A percentile compares a stretch with the other conserved stretches of the same genome.
Evolutionary conservation across 176 grass and related monocot genomes (phyloP).

Genomic region (Ensete glaucum): DNA sequence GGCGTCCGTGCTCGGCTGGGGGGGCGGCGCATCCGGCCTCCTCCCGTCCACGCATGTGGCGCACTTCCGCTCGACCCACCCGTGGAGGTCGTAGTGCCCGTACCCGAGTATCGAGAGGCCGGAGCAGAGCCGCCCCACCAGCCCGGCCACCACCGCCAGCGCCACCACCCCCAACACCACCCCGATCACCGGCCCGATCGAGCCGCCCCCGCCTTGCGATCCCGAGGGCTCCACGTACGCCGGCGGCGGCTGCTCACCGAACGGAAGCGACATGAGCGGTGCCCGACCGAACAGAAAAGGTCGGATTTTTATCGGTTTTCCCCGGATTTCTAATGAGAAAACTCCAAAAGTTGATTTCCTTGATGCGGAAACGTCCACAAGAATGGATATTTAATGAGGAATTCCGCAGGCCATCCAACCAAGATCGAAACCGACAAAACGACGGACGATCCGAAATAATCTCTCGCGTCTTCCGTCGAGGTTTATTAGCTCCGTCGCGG

Average conservation of each 20-base stretch:
- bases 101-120: not conserved
- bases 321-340: too few species aligned
- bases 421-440: too few species aligned
- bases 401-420: too few species aligned
- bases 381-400: too few species aligned
- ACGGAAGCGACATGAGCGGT: not conserved
- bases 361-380: too few species aligned
- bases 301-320: too few species aligned
- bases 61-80: not conserved
- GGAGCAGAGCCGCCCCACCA: constrained; percentile 3
- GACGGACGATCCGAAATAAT: too few species aligned
- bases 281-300: too few species aligned
- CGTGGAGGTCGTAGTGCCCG: constrained; percentile 3
- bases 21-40: not conserved
- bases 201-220: not conserved
- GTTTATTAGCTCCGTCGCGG: too few species aligned
- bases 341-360: too few species aligned
- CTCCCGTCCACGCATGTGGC: not conserved
- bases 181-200: constrained; percentile 3
- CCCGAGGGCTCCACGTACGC: not conserved
- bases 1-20: too few species aligned
- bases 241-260: not conserved
- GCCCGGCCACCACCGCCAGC: not conserved
- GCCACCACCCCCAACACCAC: not conserved
- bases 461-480: too few species aligned